Percentiles rank a stretch among this genome's conserved stretches.
These are phyloP conservation scores for Blastosporella zonata DNA, from an alignment of 1,284 basidiomycete genomes.

Conservation along the genomic window DNA sequence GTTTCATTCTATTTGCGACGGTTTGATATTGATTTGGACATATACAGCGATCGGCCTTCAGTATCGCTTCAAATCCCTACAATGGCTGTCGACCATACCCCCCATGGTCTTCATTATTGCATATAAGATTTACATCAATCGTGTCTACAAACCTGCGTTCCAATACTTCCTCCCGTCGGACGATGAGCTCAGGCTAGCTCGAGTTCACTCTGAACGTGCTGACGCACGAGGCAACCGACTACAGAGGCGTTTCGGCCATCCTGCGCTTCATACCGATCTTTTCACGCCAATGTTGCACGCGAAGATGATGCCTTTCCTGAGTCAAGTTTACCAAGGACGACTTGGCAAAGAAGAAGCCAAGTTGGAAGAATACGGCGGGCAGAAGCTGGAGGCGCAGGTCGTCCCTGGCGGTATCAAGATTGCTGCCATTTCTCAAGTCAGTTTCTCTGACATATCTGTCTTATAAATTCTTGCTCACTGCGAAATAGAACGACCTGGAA, in stretches of 20 bases:
- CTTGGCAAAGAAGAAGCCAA: conserved; percentile 60
- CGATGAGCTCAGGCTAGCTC: conserved; percentile 66
- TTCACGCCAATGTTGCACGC: conserved; percentile 89
- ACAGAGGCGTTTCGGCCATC: conserved; percentile 84
- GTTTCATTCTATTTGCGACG: background rate
- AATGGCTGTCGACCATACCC: conserved; percentile 73
- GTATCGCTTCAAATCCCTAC: conserved; percentile 67
- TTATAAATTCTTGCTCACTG: background rate
- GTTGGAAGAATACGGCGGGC: conserved; percentile 72
- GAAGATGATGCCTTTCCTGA: conserved; percentile 74
- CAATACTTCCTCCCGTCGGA: conserved; percentile 75
- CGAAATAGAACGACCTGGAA: conserved; percentile 58
- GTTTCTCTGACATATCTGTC: conserved; percentile 8
- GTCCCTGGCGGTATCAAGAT: conserved; percentile 75
- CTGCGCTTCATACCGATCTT: conserved; percentile 73
- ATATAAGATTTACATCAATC: conserved; percentile 83
- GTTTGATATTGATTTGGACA: background rate
- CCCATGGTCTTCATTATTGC: conserved; percentile 71
- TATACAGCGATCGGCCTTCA: conserved; percentile 79
- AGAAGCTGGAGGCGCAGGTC: conserved; percentile 67
- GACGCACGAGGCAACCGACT: conserved; percentile 71
- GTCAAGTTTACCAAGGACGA: conserved; percentile 73
- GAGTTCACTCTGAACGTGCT: conserved; percentile 67
- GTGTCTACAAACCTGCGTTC: conserved; percentile 69
- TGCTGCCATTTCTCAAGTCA: conserved; percentile 70